Evolutionary conservation across 1,284 basidiomycete species (phyloP), one percentile per base, ranked within the genome.

Genomic region (Papiliotrema terrestris): DNA sequence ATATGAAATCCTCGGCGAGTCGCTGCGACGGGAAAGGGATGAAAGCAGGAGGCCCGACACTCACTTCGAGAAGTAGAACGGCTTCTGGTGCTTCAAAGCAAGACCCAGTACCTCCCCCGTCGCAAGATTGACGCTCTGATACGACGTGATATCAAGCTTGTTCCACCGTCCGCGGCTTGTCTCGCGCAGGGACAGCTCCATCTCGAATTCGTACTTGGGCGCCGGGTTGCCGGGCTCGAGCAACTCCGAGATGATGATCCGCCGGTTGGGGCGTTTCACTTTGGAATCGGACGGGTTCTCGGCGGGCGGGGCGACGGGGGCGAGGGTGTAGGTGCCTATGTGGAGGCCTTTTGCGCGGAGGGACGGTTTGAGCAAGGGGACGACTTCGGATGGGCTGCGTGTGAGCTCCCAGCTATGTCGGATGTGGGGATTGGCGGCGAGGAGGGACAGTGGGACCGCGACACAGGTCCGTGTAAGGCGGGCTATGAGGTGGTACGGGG

Each of bases 21-120:
- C 36, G n/a, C 11, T n/a, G n/a, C 36, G 36, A 38, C 9, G 9
- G 36, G 36, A 38, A 38, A 38, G 9, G 11, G 9, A 38, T 38
- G 36, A 38, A 11, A 13, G 41, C 8, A 8, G 41, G 8, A 20
- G 22, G n/a, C n/a, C n/a, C n/a, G 19, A 3, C 3, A 71, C 76
- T 56, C 57, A 78, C 76, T 89, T 91, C 42, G 91, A 94, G 75
- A 96, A 96, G 84, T 89, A 92, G 73, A 91, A 96, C 23, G 91
- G 85, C 57, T 89, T 82, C 71, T 92, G 89, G 66, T 93, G 86
- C 70, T 88, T 89, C 63, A 94, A 78, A 8, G 83, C 80, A 45
- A 95, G 78, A 19, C 86, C 84, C 20, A 83, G 74, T 14, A 83
- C 79, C 73, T 94, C 91, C 2, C 89, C 91, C 20, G 83, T 89